Percentiles rank a stretch among this genome's conserved stretches.
Conservation (phyloP, 148 eudicot species). For the Suaeda aralocaspica region DNA sequence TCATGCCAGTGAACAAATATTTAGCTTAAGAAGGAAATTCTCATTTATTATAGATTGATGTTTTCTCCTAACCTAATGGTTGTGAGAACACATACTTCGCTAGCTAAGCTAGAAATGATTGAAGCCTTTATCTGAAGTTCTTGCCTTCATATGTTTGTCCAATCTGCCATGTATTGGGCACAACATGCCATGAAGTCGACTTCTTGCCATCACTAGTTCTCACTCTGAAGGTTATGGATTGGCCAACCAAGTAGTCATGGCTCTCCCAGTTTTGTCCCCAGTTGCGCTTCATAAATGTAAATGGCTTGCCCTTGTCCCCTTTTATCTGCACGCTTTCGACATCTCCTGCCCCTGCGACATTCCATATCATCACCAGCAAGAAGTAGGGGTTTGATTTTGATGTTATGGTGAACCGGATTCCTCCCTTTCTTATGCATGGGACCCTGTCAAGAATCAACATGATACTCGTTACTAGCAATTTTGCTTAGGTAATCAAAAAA, state of each 20-base stretch:
- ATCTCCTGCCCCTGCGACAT: conserved; percentile 80
- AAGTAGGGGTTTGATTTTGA: conserved; percentile 47
- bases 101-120: neutral
- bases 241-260: conserved; percentile 37
- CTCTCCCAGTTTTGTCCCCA: conserved; percentile 75
- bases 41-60: too few species aligned
- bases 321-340: conserved; percentile 42
- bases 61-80: too few species aligned
- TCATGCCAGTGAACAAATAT: too few species aligned
- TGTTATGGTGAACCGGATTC: conserved; percentile 57
- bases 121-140: conserved; percentile 29
- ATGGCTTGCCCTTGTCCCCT: conserved; percentile 38
- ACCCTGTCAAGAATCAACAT: conserved; percentile 35
- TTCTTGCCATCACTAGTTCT: conserved; percentile 44
- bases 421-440: conserved; percentile 60
- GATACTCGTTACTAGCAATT: neutral
- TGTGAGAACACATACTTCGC: neutral
- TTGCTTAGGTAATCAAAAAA: too few species aligned
- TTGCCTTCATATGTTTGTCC: conserved; percentile 66
- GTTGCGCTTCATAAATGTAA: conserved; percentile 48
- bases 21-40: too few species aligned
- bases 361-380: conserved; percentile 46
- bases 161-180: conserved; percentile 50
- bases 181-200: conserved; percentile 41
- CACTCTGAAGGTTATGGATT: conserved; percentile 48